Evolutionary conservation across 2,329 filamentous ascomycete species (phyloP).

Genomic region (Cordyceps tenuipes): DNA sequence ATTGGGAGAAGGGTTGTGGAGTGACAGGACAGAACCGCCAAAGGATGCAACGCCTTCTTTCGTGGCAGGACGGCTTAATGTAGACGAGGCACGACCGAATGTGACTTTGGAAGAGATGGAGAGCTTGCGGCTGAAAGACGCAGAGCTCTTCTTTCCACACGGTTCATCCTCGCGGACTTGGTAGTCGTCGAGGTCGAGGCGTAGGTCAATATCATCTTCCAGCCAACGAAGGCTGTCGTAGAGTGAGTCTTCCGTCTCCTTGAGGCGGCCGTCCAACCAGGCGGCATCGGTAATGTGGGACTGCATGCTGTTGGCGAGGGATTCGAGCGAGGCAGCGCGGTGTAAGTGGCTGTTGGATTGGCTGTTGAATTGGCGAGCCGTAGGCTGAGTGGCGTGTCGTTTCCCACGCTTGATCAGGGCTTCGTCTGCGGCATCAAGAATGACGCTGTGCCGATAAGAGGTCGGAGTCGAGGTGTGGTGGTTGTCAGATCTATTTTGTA

Average conservation of each 20-base stretch:
- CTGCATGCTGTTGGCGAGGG: slow-evolving; percentile 19
- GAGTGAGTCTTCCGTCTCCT: slow-evolving; percentile 41
- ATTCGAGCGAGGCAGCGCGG: slow-evolving; percentile 4
- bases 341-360: not conserved
- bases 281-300: slow-evolving; percentile 16
- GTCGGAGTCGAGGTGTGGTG: not conserved
- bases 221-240: slow-evolving; percentile 66
- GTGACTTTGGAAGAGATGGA: slow-evolving; percentile 60
- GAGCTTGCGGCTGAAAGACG: slow-evolving; percentile 61
- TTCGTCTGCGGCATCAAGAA: slow-evolving; percentile 22
- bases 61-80: slow-evolving; percentile 38
- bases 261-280: slow-evolving; percentile 14
- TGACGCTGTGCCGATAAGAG: slow-evolving; percentile 27
- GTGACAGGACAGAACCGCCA: slow-evolving; percentile 16
- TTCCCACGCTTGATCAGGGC: slow-evolving; percentile 20
- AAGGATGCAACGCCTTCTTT: slow-evolving; percentile 28
- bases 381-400: slow-evolving; percentile 17
- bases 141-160: slow-evolving; percentile 38
- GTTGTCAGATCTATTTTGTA: slow-evolving; percentile 2
- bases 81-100: slow-evolving; percentile 48
- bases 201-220: slow-evolving; percentile 63
- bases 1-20: slow-evolving; percentile 18
- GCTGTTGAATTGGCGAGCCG: not conserved
- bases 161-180: slow-evolving; percentile 46
- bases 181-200: slow-evolving; percentile 61